Percentiles rank a stretch among this genome's conserved stretches.
Evolutionary conservation across 2,329 filamentous ascomycete genomes (phyloP).

Genomic region (Calonectria honghensis): DNA sequence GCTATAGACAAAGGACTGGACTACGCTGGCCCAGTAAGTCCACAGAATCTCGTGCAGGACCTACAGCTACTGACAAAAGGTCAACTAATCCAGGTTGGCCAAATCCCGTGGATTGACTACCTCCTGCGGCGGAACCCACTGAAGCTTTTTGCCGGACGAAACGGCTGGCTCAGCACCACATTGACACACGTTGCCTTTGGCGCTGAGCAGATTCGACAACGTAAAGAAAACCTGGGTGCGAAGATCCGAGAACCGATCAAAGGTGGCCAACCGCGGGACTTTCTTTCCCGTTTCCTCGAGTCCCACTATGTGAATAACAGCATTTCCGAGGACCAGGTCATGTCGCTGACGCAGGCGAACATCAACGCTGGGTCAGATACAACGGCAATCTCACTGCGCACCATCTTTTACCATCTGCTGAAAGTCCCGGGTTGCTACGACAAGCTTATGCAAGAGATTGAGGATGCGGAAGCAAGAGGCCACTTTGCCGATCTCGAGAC

Average conservation of each 20-base stretch:
- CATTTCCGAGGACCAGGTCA: neutral
- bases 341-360: neutral
- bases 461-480: neutral
- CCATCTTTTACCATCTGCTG: neutral
- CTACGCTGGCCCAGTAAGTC: neutral
- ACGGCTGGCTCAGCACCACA: neutral
- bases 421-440: neutral
- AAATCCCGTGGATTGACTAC: neutral
- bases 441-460: neutral
- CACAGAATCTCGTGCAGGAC: neutral
- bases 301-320: neutral
- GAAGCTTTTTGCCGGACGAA: neutral
- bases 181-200: slow-evolving; percentile 3
- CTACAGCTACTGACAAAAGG: neutral
- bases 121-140: neutral
- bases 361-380: slow-evolving; percentile 9
- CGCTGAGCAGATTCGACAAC: neutral
- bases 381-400: neutral
- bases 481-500: slow-evolving; percentile 1
- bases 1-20: neutral
- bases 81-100: neutral
- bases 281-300: neutral
- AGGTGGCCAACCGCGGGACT: neutral
- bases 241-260: neutral
- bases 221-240: neutral